Percentiles rank a stretch among this genome's conserved stretches.
Conservation (phyloP, 495 filamentous ascomycete genomes). For the Tuber brumale region DNA sequence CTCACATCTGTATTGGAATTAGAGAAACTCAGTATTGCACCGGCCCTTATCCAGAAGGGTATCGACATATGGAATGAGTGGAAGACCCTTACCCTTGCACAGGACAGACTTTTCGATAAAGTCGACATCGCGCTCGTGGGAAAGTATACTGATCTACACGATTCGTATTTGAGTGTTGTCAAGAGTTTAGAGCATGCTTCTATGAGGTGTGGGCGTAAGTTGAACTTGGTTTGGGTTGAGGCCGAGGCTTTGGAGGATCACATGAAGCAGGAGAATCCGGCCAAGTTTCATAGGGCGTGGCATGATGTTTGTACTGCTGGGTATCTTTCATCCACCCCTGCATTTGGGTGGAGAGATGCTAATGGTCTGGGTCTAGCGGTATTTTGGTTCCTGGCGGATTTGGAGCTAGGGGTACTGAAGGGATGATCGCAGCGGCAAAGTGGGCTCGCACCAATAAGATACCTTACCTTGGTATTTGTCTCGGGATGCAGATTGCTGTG, state of each 20-base stretch:
- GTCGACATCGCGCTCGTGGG: constrained; percentile 85
- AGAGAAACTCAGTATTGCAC: constrained; percentile 47
- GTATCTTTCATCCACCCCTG: constrained; percentile 46
- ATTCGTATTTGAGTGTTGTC: constrained; percentile 73
- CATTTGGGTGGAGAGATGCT: constrained; percentile 19
- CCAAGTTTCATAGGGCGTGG: constrained; percentile 85
- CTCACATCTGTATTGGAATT: constrained; percentile 58
- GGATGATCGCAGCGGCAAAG: constrained; percentile 76
- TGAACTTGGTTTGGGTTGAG: constrained; percentile 78
- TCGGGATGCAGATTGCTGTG: constrained; percentile 92
- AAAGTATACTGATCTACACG: constrained; percentile 77
- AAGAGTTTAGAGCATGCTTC: constrained; percentile 86
- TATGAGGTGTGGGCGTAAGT: constrained; percentile 75
- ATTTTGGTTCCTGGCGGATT: constrained; percentile 73
- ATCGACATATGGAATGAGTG: constrained; percentile 64
- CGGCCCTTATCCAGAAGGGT: constrained; percentile 53
- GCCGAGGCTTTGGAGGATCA: constrained; percentile 69
- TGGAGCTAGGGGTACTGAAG: constrained; percentile 69
- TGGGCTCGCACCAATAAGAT: constrained; percentile 76
- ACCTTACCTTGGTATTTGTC: constrained; percentile 86
- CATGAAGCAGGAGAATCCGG: constrained; percentile 53
- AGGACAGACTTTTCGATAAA: constrained; percentile 56
- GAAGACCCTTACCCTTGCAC: constrained; percentile 58
- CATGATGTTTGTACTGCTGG: constrained; percentile 63
- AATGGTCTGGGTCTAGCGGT: constrained; percentile 26